Percentiles rank a stretch among this genome's conserved stretches.
These are phyloP conservation scores for Phytophthora megakarya DNA, from an alignment of 352 stramenopile species.

Conservation along the genomic window DNA sequence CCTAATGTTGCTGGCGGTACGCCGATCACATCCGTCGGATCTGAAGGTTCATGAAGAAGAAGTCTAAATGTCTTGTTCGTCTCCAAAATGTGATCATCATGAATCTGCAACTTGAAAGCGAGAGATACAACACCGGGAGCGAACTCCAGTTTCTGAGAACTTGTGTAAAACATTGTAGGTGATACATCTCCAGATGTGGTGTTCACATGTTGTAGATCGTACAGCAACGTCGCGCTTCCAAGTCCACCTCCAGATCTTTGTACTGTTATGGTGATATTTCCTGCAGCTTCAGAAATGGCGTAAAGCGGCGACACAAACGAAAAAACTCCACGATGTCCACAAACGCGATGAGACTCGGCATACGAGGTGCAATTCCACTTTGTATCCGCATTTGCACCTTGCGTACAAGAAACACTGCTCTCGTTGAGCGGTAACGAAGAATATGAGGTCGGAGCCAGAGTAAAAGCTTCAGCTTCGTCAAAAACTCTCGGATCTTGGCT, in stretches of 20 bases:
- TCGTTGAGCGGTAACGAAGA: slow-evolving; percentile 52
- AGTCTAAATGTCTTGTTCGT: slow-evolving; percentile 74
- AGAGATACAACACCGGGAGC: slow-evolving; percentile 77
- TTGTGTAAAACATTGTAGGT: slow-evolving; percentile 89
- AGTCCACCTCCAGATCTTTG: slow-evolving; percentile 86
- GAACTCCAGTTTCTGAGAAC: slow-evolving; percentile 81
- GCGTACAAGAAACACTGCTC: slow-evolving; percentile 52
- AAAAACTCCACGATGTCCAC: slow-evolving; percentile 90
- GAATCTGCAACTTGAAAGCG: slow-evolving; percentile 91
- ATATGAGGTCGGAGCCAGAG: slow-evolving; percentile 37
- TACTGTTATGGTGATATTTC: slow-evolving; percentile 85
- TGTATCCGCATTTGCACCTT: slow-evolving; percentile 62
- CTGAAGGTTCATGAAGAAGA: slow-evolving; percentile 43
- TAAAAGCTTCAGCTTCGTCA: slow-evolving; percentile 92
- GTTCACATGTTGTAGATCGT: slow-evolving; percentile 86
- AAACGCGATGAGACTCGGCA: slow-evolving; percentile 83
- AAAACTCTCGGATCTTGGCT: slow-evolving; percentile 90
- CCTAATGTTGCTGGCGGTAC: slow-evolving; percentile 44
- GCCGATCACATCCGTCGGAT: slow-evolving; percentile 20
- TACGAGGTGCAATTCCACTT: slow-evolving; percentile 67
- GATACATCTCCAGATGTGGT: slow-evolving; percentile 80
- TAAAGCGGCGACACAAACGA: slow-evolving; percentile 89
- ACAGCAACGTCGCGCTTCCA: slow-evolving; percentile 71
- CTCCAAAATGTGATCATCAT: slow-evolving; percentile 87
- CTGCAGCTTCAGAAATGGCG: slow-evolving; percentile 68